Conservation (phyloP, 2,329 filamentous ascomycete genomes). For the Coniochaeta ligniaria region DNA sequence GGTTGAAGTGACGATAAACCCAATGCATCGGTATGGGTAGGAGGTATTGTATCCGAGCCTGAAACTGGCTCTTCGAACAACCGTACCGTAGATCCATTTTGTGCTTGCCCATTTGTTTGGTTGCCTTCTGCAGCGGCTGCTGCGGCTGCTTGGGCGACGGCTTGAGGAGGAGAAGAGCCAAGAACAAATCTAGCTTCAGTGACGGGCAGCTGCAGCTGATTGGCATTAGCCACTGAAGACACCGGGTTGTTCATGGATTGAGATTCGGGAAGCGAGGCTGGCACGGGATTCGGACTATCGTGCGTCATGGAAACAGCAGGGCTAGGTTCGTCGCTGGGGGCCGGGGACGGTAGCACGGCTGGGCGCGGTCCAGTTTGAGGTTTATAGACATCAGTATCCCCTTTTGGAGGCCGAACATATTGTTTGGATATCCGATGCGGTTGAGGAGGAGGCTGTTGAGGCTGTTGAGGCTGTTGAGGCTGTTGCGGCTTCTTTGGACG, state of each 20-base stretch:
- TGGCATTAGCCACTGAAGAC: not conserved
- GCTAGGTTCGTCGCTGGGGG: conserved; percentile 54
- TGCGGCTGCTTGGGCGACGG: not conserved
- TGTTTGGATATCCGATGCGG: not conserved
- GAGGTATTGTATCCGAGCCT: not conserved
- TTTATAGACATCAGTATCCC: not conserved
- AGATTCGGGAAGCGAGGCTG: conserved; percentile 21
- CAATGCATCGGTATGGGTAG: not conserved
- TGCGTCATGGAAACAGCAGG: conserved; percentile 28
- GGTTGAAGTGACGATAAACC: not conserved
- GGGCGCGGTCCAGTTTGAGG: not conserved
- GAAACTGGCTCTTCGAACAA: not conserved
- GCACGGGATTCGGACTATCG: conserved; percentile 23
- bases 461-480: no score
- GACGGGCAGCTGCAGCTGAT: conserved; percentile 8
- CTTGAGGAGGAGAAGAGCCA: not conserved
- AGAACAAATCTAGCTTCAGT: conserved; percentile 19
- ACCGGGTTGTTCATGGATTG: conserved; percentile 12
- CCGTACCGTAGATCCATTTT: not conserved
- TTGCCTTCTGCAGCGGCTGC: not conserved
- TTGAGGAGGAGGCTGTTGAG: not conserved
- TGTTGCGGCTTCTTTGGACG: not conserved
- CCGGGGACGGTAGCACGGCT: conserved; percentile 46
- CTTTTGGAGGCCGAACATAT: not conserved
- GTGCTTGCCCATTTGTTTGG: not conserved